These are phyloP conservation scores for Quercus tomentella DNA, from an alignment of 331 rosid species.

Conservation along the genomic window DNA sequence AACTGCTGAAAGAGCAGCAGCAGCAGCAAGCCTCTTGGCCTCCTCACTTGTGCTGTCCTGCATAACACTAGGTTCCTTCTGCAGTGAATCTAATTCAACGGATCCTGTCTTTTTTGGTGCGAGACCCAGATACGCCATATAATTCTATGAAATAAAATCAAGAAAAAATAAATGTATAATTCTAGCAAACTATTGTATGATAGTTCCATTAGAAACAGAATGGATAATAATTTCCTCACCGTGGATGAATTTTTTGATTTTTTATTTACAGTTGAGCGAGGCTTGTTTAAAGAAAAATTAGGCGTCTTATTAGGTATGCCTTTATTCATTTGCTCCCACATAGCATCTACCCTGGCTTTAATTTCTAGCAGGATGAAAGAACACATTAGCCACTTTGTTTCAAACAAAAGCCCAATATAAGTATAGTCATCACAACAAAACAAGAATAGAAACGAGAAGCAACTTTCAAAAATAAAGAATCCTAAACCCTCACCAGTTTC, in stretches of 20 bases:
- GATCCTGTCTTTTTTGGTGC: conserved; percentile 52
- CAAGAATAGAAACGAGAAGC: not conserved
- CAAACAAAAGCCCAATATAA: not conserved
- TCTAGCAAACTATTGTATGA: conserved; percentile 11
- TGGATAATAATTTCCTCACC: conserved; percentile 47
- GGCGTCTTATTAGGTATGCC: conserved; percentile 61
- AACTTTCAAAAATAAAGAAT: not conserved
- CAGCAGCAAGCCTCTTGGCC: conserved; percentile 74
- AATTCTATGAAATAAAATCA: conserved; percentile 45
- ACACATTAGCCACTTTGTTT: conserved; percentile 10
- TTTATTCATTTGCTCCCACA: conserved; percentile 95
- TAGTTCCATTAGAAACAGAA: not conserved
- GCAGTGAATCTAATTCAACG: conserved; percentile 27
- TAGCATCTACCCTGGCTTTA: conserved; percentile 75
- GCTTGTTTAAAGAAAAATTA: conserved; percentile 45
- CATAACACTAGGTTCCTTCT: conserved; percentile 25
- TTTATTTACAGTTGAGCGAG: conserved; percentile 33
- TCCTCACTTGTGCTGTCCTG: conserved; percentile 56
- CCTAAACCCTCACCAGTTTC: conserved; percentile 44
- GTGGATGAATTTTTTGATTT: conserved; percentile 55
- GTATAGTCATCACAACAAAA: not conserved
- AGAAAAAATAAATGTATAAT: conserved; percentile 10
- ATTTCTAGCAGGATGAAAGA: conserved; percentile 40
- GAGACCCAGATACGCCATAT: conserved; percentile 82
- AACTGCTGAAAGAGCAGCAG: conserved; percentile 91